phyloP scores from a whole-genome alignment of 73 alveolate species.

The Paraurostyla sp. region DNA sequence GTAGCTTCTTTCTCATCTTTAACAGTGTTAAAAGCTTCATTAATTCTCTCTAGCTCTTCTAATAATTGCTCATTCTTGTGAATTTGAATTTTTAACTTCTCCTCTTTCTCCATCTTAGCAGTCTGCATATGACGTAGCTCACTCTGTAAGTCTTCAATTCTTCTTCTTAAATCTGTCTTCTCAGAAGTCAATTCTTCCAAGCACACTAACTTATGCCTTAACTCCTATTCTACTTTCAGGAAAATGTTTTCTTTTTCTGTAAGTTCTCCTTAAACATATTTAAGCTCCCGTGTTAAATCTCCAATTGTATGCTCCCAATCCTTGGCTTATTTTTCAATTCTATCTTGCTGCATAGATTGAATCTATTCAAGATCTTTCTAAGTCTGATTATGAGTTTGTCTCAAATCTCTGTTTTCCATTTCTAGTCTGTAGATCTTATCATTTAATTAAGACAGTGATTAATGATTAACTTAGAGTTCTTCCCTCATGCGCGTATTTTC shows the following conservation, averaged over 20 bases:
- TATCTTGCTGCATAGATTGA: not conserved
- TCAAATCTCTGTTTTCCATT: conserved; percentile 22
- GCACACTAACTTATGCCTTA: not conserved
- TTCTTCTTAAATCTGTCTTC: conserved; percentile 17
- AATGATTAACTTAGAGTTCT: not conserved
- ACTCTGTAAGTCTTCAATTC: conserved; percentile 50
- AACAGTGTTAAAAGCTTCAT: not conserved
- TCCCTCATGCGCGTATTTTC: conserved; percentile 32
- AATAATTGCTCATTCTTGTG: conserved; percentile 46
- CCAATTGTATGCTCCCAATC: conserved; percentile 54
- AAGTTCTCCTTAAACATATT: conserved; percentile 43
- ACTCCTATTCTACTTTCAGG: conserved; percentile 51
- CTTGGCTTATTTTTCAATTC: not conserved
- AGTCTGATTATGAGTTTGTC: not conserved
- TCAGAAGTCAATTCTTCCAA: conserved; percentile 6
- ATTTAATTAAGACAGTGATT: not conserved
- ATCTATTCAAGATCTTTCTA: not conserved
- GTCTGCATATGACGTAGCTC: conserved; percentile 33
- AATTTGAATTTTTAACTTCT: conserved; percentile 19
- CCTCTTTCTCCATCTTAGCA: conserved; percentile 45
- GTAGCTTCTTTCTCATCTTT: conserved; percentile 59
- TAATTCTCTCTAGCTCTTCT: conserved; percentile 42
- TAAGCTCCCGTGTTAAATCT: conserved; percentile 52
- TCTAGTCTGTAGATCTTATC: conserved; percentile 28
- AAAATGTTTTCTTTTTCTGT: conserved; percentile 28